These are phyloP conservation scores for Neurospora sp. DNA, from an alignment of 495 filamentous ascomycete species.

Conservation along the genomic window DNA sequence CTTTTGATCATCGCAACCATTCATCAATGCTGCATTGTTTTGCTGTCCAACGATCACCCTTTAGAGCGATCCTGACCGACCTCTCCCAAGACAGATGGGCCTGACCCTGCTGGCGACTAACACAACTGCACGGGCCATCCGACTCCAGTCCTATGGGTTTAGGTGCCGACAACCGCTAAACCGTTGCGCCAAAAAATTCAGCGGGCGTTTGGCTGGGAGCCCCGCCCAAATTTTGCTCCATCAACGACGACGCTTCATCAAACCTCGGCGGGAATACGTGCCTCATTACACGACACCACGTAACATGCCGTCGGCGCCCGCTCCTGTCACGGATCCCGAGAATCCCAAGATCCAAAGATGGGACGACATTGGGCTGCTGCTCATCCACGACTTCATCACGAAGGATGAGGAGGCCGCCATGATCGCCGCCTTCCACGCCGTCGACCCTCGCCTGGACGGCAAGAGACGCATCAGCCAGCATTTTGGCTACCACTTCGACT, in stretches of 20 bases:
- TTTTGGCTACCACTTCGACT: conserved; percentile 25
- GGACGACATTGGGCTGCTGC: conserved; percentile 15
- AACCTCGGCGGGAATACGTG: neutral
- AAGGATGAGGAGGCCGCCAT: conserved; percentile 14
- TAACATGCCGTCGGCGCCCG: neutral
- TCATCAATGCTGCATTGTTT: neutral
- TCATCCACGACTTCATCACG: conserved; percentile 21
- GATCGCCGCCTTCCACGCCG: conserved; percentile 18
- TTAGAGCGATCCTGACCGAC: neutral
- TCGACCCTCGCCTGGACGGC: conserved; percentile 2
- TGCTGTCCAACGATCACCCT: neutral
- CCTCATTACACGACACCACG: neutral
- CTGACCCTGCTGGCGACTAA: neutral
- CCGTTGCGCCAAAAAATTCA: neutral
- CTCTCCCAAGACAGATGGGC: neutral
- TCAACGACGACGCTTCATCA: neutral
- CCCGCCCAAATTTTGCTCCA: neutral
- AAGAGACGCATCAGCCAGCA: conserved; percentile 20
- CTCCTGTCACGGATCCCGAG: conserved; percentile 1
- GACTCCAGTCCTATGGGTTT: neutral
- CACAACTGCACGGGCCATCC: neutral
- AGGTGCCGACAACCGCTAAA: neutral
- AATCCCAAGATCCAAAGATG: conserved; percentile 15
- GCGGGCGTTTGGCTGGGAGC: neutral
- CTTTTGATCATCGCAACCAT: neutral